A percentile compares a stretch with the other conserved stretches of the same genome.
Evolutionary conservation across 192 early-diverging fungal genomes (phyloP).

Genomic region (Linnemannia hyalina): DNA sequence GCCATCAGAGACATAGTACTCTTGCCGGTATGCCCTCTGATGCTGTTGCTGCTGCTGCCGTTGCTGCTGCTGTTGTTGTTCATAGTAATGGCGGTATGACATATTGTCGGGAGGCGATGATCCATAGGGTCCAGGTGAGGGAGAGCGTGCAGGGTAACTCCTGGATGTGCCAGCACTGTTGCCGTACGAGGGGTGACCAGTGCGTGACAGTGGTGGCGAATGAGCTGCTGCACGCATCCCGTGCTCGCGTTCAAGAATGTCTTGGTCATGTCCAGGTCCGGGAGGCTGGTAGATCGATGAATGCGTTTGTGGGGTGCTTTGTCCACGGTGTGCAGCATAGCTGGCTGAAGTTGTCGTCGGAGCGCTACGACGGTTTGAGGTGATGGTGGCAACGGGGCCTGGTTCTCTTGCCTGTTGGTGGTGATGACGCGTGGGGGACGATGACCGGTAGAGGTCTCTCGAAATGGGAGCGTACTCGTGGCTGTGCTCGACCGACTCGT

Average conservation of each 20-base stretch:
- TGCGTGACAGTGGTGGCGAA: conserved; percentile 8
- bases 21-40: conserved; percentile 19
- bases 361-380: conserved; percentile 13
- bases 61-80: conserved; percentile 9
- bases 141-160: conserved; percentile 26
- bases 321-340: conserved; percentile 24
- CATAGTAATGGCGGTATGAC: conserved; percentile 37
- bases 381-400: not conserved
- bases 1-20: conserved; percentile 43
- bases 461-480: conserved; percentile 40
- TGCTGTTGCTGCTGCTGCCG: conserved; percentile 14
- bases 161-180: not conserved
- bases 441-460: conserved; percentile 27
- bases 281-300: conserved; percentile 22
- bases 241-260: conserved; percentile 28
- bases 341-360: not conserved
- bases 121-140: conserved; percentile 41
- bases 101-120: conserved; percentile 34
- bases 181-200: conserved; percentile 13
- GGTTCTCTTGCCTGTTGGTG: not conserved
- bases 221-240: not conserved
- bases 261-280: conserved; percentile 25
- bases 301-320: not conserved
- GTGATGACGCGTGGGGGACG: conserved; percentile 28
- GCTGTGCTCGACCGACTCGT: conserved; percentile 16